phyloP scores from a whole-genome alignment of 495 filamentous ascomycete species.

The Aspergillus olivimuriae region DNA sequence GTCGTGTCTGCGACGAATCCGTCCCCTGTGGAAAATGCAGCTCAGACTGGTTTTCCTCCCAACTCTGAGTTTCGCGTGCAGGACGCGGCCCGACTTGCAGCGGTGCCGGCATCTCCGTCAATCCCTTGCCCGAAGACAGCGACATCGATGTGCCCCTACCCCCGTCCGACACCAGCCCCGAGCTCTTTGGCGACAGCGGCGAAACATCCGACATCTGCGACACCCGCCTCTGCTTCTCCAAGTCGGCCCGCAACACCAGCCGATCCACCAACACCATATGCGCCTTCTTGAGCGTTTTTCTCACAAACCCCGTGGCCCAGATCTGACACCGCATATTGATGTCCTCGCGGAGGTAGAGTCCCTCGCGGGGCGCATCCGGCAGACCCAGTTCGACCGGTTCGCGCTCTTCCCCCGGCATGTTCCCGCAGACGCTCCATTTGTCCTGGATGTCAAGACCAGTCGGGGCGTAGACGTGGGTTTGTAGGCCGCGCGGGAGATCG shows the following conservation, averaged over 20 bases:
- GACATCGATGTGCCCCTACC: too few species aligned
- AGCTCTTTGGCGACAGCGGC: not conserved
- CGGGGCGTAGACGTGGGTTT: slow-evolving; percentile 71
- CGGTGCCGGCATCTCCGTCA: too few species aligned
- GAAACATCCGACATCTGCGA: not conserved
- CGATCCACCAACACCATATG: slow-evolving; percentile 60
- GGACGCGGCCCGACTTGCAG: too few species aligned
- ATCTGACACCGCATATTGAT: slow-evolving; percentile 73
- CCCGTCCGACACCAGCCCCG: too few species aligned
- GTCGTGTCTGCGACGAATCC: too few species aligned
- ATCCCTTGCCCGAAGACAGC: too few species aligned
- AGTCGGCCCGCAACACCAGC: slow-evolving; percentile 53
- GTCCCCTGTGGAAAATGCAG: too few species aligned
- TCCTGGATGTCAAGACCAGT: slow-evolving; percentile 60
- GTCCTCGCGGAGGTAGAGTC: slow-evolving; percentile 71
- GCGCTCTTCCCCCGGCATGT: slow-evolving; percentile 54
- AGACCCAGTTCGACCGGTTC: slow-evolving; percentile 52
- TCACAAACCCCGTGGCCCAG: slow-evolving; percentile 64
- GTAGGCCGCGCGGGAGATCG: slow-evolving; percentile 58
- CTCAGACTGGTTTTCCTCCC: too few species aligned
- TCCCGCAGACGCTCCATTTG: slow-evolving; percentile 57
- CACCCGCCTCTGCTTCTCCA: slow-evolving; percentile 1
- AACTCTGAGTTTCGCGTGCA: too few species aligned
- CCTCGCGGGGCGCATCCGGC: slow-evolving; percentile 41
- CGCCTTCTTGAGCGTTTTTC: slow-evolving; percentile 65